Conservation (phyloP, 495 filamentous ascomycete species). For the Talaromyces borbonicus region DNA sequence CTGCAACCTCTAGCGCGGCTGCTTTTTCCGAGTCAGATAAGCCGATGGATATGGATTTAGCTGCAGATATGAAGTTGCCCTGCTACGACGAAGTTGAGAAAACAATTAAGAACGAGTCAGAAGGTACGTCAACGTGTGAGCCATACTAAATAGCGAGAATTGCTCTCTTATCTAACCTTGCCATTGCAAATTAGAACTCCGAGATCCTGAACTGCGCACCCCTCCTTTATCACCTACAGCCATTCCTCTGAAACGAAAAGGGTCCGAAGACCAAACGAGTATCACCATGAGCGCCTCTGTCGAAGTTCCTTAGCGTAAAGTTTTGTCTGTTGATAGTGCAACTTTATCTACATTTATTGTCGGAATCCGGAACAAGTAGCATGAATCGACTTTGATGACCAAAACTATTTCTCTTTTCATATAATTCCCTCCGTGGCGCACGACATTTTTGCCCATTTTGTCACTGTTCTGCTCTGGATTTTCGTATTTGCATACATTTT, state of each 20-base stretch:
- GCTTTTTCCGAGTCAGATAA: constrained; percentile 12
- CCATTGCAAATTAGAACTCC: not conserved
- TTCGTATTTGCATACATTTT: too few relatives aligned
- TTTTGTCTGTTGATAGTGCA: not conserved
- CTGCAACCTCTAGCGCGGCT: not conserved
- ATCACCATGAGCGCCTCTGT: not conserved
- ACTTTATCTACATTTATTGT: not conserved
- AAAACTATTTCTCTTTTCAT: too few relatives aligned
- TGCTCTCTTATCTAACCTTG: too few relatives aligned
- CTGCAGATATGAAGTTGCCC: constrained; percentile 23
- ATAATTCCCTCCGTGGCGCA: too few relatives aligned
- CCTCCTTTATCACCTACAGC: constrained; percentile 6
- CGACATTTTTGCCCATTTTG: too few relatives aligned
- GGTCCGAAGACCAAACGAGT: constrained; percentile 14
- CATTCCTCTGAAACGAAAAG: constrained; percentile 29
- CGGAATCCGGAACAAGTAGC: too few relatives aligned
- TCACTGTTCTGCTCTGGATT: too few relatives aligned
- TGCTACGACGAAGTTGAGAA: constrained; percentile 20
- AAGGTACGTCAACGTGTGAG: constrained; percentile 31
- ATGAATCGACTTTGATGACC: too few relatives aligned
- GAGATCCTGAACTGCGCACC: constrained; percentile 6
- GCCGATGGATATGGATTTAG: constrained; percentile 17
- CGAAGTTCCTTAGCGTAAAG: not conserved
- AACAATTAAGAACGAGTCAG: constrained; percentile 10
- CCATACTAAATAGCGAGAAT: too few relatives aligned